Evolutionary conservation across 2,329 filamentous ascomycete genomes (phyloP).

Genomic region (Seiridium unicorne): DNA sequence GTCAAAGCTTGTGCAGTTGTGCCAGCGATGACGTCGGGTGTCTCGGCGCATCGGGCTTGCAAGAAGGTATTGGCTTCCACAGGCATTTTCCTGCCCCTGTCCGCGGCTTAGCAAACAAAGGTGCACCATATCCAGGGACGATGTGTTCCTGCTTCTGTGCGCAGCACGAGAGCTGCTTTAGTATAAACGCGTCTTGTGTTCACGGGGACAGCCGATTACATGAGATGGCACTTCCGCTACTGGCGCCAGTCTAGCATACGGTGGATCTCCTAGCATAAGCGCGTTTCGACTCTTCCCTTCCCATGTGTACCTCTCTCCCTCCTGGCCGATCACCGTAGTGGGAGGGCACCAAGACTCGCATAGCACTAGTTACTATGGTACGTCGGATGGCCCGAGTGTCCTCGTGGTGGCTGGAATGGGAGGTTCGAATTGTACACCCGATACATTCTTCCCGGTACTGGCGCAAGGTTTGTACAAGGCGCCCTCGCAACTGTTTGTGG

Average conservation of each 20-base stretch:
- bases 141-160: not conserved
- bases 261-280: not conserved
- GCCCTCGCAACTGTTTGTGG: conserved; percentile 9
- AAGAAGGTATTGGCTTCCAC: not conserved
- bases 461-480: conserved; percentile 15
- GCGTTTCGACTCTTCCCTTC: not conserved
- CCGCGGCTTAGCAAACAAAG: conserved; percentile 1
- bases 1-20: not conserved
- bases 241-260: not conserved
- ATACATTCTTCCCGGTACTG: conserved; percentile 26
- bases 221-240: not conserved
- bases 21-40: not conserved
- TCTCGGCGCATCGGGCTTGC: not conserved
- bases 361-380: not conserved
- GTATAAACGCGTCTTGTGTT: not conserved
- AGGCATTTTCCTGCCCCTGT: not conserved
- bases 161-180: not conserved
- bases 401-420: conserved; percentile 26
- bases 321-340: not conserved
- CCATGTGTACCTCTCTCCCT: not conserved
- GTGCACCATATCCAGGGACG: conserved; percentile 2
- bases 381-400: conserved; percentile 18
- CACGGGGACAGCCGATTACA: not conserved
- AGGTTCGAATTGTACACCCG: conserved; percentile 11
- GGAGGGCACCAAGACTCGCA: not conserved